These are phyloP conservation scores for Zygoascus tannicola DNA, from an alignment of 805 yeast genomes.

Conservation along the genomic window DNA sequence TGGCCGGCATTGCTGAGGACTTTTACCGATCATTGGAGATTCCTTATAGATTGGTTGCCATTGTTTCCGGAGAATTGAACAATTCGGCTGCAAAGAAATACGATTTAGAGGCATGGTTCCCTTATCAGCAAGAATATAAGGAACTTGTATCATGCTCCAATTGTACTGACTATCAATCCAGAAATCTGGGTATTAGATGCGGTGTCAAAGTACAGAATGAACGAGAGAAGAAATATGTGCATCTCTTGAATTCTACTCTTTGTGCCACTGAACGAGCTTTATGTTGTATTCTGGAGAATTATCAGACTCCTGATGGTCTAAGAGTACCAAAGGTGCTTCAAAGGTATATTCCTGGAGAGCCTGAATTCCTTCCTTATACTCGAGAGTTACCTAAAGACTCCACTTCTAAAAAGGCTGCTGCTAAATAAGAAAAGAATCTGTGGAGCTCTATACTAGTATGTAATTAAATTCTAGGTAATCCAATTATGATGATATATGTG, in stretches of 20 bases:
- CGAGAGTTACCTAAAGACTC: slow-evolving; percentile 85
- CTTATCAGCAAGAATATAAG: slow-evolving; percentile 96
- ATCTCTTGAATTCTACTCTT: slow-evolving; percentile 93
- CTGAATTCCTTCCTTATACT: slow-evolving; percentile 85
- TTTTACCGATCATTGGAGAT: slow-evolving; percentile 85
- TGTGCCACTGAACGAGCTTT: slow-evolving; percentile 98
- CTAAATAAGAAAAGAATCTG: too few species aligned
- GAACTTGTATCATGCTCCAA: slow-evolving; percentile 97
- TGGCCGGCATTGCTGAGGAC: slow-evolving; percentile 86
- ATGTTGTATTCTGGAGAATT: slow-evolving; percentile 95
- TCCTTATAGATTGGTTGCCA: slow-evolving; percentile 96
- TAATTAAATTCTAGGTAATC: background rate
- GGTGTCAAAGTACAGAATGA: slow-evolving; percentile 95
- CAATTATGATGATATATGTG: background rate
- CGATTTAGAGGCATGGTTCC: slow-evolving; percentile 99
- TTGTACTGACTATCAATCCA: slow-evolving; percentile 98
- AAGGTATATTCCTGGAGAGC: slow-evolving; percentile 96
- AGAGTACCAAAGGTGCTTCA: slow-evolving; percentile 91
- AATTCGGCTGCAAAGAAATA: slow-evolving; percentile 98
- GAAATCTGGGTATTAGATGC: slow-evolving; percentile 97
- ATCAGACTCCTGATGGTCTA: slow-evolving; percentile 94
- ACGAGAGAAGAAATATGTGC: slow-evolving; percentile 94
- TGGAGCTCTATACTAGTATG: background rate
- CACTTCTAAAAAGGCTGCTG: slow-evolving; percentile 16
- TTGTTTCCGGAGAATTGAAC: slow-evolving; percentile 96